Percentiles rank a stretch among this genome's conserved stretches.
Conservation (phyloP, 805 yeast genomes). For the Starmerella tilneyi region DNA sequence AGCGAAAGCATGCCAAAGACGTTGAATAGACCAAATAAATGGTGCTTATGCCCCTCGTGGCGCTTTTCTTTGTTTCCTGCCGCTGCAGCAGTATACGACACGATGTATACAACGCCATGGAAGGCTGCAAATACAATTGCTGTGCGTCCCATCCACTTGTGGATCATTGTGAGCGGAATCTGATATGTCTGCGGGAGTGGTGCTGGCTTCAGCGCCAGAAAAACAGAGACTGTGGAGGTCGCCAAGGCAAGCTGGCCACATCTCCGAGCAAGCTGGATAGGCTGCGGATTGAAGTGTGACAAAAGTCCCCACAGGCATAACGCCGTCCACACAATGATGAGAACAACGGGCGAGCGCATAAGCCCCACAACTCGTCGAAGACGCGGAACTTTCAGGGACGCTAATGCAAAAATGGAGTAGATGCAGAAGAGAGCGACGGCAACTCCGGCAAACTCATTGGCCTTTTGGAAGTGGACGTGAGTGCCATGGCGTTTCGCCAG, state of each 20-base stretch:
- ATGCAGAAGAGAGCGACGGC: constrained; percentile 10
- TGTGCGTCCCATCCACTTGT: constrained; percentile 81
- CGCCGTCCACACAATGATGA: constrained; percentile 11
- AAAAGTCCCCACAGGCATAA: constrained; percentile 14
- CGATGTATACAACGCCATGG: constrained; percentile 52
- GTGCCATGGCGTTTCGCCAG: constrained; percentile 23
- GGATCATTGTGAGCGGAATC: constrained; percentile 61
- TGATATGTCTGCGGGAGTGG: constrained; percentile 71
- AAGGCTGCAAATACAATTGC: constrained; percentile 55
- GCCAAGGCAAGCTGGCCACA: constrained; percentile 70
- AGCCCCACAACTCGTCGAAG: constrained; percentile 3
- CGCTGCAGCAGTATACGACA: constrained; percentile 9
- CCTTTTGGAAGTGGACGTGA: constrained; percentile 19
- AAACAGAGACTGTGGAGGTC: constrained; percentile 61
- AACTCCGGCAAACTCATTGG: constrained; percentile 16
- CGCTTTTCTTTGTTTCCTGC: constrained; percentile 7
- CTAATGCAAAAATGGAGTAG: constrained; percentile 15
- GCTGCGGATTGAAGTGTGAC: constrained; percentile 12
- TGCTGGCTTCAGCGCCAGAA: constrained; percentile 70
- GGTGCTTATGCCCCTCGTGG: constrained; percentile 18
- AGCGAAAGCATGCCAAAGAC: constrained; percentile 58
- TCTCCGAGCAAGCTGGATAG: constrained; percentile 52
- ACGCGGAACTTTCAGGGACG: constrained; percentile 6
- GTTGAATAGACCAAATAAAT: constrained; percentile 34
- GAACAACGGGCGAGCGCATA: constrained; percentile 12